Percentiles rank a stretch among this genome's conserved stretches.
Conservation (phyloP, 2,329 filamentous ascomycete genomes). For the Plenodomus biglobosus region DNA sequence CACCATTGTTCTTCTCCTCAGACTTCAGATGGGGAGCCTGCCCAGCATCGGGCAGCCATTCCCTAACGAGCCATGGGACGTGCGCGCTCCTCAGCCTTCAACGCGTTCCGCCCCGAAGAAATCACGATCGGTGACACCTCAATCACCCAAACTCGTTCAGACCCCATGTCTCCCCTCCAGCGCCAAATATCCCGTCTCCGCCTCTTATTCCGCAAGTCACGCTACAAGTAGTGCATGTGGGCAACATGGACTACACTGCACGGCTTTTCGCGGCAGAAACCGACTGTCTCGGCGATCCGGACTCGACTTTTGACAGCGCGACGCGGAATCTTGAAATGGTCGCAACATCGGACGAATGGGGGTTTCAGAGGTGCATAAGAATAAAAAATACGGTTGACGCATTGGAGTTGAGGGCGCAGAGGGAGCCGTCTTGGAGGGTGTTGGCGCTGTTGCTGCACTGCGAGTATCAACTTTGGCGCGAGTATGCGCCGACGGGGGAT, state of each 20-base stretch:
- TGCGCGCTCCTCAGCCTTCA: constrained; percentile 13
- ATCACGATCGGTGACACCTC: constrained; percentile 17
- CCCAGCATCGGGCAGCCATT: neutral
- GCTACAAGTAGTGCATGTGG: constrained; percentile 11
- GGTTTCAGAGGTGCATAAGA: constrained; percentile 34
- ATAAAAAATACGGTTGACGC: constrained; percentile 39
- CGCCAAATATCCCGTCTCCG: constrained; percentile 8
- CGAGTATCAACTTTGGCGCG: constrained; percentile 40
- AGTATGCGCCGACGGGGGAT: constrained; percentile 15
- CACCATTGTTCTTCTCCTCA: no score
- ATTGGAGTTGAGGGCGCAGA: constrained; percentile 21
- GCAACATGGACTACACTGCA: constrained; percentile 30
- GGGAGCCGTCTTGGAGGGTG: constrained; percentile 20
- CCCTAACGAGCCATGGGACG: constrained; percentile 12
- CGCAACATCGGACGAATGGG: constrained; percentile 6
- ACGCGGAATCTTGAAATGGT: constrained; percentile 10
- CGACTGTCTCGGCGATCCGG: constrained; percentile 23
- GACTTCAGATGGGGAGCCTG: no score
- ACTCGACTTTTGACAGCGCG: constrained; percentile 16
- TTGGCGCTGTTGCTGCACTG: constrained; percentile 38
- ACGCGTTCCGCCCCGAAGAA: constrained; percentile 12
- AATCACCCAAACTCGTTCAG: constrained; percentile 5
- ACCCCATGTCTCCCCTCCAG: constrained; percentile 23
- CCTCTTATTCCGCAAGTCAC: constrained; percentile 19
- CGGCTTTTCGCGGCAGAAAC: constrained; percentile 28